Conservation (phyloP, 2,329 filamentous ascomycete genomes). For the Aspergillus tubingensis region DNA sequence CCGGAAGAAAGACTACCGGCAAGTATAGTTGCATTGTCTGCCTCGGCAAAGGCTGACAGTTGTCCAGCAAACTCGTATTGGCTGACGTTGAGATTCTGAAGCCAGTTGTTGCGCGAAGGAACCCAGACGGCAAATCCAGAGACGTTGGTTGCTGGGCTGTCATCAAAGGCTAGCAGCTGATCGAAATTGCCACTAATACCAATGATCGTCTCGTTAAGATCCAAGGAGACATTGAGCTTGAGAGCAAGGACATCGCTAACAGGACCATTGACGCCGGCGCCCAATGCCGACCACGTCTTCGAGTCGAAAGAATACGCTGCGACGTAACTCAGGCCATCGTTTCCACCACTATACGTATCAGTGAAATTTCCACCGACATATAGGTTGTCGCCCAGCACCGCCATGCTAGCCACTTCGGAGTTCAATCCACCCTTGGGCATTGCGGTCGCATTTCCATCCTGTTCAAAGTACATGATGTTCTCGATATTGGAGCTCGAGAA, state of each 20-base stretch:
- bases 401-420: conserved; percentile 71
- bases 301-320: conserved; percentile 71
- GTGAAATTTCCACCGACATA: conserved; percentile 87
- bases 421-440: conserved; percentile 75
- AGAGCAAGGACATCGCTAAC: conserved; percentile 76
- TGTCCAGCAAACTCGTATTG: conserved; percentile 70
- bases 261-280: conserved; percentile 79
- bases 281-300: conserved; percentile 75
- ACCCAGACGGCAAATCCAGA: conserved; percentile 90
- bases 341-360: conserved; percentile 64
- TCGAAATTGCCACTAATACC: conserved; percentile 80
- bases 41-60: conserved; percentile 68
- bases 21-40: conserved; percentile 64
- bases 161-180: conserved; percentile 66
- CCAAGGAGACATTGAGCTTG: conserved; percentile 72
- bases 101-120: conserved; percentile 80
- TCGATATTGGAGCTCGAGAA: conserved; percentile 69
- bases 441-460: conserved; percentile 60
- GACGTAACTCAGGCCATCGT: conserved; percentile 69
- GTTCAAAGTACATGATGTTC: conserved; percentile 75
- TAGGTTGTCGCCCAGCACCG: conserved; percentile 64
- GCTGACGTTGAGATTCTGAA: conserved; percentile 71
- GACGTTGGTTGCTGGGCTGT: conserved; percentile 62
- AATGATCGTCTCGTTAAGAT: conserved; percentile 70
- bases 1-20: conserved; percentile 81